Evolutionary conservation across 2,329 filamentous ascomycete genomes (phyloP).

Genomic region (Emmonsia crescens): DNA sequence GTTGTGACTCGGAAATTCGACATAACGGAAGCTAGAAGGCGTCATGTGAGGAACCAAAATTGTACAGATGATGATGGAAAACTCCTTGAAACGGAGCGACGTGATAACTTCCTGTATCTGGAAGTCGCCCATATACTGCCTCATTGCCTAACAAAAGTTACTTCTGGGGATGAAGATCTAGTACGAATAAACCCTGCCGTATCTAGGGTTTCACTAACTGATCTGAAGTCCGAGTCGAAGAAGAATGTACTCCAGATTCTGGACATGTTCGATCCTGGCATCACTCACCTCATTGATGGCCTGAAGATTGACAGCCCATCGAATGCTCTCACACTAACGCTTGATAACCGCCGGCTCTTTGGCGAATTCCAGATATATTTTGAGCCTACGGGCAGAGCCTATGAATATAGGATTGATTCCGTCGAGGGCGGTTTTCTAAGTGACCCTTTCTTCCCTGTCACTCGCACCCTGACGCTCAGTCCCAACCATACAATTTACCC

Average conservation of each 20-base stretch:
- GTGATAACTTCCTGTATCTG: constrained; percentile 7
- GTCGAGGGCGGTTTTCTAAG: constrained; percentile 12
- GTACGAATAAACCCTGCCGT: constrained; percentile 9
- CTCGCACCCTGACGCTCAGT: constrained; percentile 16
- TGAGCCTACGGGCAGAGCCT: constrained; percentile 5
- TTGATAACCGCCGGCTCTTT: constrained; percentile 11
- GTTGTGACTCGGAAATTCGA: constrained; percentile 8
- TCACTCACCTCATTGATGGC: constrained; percentile 9
- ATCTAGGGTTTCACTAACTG: background rate
- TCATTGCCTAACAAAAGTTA: constrained; percentile 14
- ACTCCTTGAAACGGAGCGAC: constrained; percentile 9
- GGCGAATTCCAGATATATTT: constrained; percentile 15
- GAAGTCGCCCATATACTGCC: constrained; percentile 18
- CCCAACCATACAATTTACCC: constrained; percentile 23
- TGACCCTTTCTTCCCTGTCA: constrained; percentile 15
- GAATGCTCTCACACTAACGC: constrained; percentile 14
- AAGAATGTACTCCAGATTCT: constrained; percentile 10
- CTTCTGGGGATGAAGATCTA: constrained; percentile 12
- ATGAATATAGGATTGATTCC: constrained; percentile 15
- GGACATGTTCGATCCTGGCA: constrained; percentile 13
- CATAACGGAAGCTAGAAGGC: constrained; percentile 4
- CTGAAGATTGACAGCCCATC: constrained; percentile 13
- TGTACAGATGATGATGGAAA: constrained; percentile 15
- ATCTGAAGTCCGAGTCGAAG: constrained; percentile 5
- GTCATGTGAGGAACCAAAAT: constrained; percentile 8